phyloP scores from a whole-genome alignment of 1,139 yeast genomes.

The Kodamaea suecica region DNA sequence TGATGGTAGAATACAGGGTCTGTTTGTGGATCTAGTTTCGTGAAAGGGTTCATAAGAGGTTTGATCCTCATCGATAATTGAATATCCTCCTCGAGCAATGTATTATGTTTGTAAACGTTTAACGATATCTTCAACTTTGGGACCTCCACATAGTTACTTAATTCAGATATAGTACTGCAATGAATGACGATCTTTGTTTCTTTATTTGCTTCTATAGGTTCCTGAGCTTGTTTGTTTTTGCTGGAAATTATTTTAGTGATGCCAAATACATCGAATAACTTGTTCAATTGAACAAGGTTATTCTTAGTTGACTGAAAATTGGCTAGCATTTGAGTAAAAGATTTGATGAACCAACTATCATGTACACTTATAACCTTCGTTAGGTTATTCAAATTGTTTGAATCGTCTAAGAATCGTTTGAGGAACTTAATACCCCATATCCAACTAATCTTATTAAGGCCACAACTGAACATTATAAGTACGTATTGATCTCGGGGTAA shows the following conservation, averaged over 20 bases:
- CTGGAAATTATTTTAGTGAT: conserved; percentile 9
- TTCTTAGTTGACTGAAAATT: conserved; percentile 43
- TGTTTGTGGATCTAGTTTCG: conserved; percentile 19
- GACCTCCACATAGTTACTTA: conserved; percentile 68
- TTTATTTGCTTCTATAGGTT: background rate
- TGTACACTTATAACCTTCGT: conserved; percentile 76
- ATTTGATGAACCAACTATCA: conserved; percentile 86
- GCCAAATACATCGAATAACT: conserved; percentile 28
- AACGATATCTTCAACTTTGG: conserved; percentile 75
- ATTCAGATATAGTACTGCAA: conserved; percentile 56
- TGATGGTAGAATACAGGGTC: conserved; percentile 40
- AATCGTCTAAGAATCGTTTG: conserved; percentile 59
- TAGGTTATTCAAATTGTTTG: conserved; percentile 42
- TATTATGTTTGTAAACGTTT: conserved; percentile 56
- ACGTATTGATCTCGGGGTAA: conserved; percentile 61
- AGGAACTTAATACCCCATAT: conserved; percentile 77
- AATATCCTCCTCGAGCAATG: conserved; percentile 22
- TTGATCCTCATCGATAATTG: conserved; percentile 19
- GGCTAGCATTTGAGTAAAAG: conserved; percentile 69
- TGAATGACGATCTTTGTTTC: conserved; percentile 29
- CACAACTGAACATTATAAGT: conserved; percentile 73
- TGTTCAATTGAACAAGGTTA: conserved; percentile 28
- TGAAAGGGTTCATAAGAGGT: conserved; percentile 24
- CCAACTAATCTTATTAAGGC: conserved; percentile 68
- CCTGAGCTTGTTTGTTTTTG: background rate